phyloP scores from a whole-genome alignment of 139 green algal species.

The Bryopsis sp. region DNA sequence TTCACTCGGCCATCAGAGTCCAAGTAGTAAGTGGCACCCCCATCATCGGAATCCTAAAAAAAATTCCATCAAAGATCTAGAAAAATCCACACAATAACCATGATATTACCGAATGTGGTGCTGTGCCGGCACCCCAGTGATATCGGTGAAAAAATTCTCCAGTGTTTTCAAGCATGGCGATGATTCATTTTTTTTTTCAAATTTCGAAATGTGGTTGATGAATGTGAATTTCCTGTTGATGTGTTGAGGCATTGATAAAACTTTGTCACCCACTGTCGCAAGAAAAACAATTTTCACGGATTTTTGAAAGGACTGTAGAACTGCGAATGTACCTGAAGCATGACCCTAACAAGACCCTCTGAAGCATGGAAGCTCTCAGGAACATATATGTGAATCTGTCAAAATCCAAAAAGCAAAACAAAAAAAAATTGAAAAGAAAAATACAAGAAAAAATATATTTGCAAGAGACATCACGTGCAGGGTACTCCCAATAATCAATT shows the following conservation, averaged over 20 bases:
- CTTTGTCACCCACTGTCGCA: not conserved
- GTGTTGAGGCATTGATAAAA: not conserved
- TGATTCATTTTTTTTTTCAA: too few relatives aligned
- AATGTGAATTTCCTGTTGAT: not conserved
- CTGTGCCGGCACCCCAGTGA: too few relatives aligned
- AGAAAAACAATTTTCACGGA: not conserved
- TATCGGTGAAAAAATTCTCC: too few relatives aligned
- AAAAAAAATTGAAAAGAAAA: too few relatives aligned
- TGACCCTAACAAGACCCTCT: not conserved
- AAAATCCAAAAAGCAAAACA: not conserved
- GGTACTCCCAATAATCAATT: too few relatives aligned
- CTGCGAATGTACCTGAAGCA: not conserved
- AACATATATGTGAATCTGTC: conserved; percentile 6
- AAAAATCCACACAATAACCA: not conserved
- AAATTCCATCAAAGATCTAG: too few relatives aligned
- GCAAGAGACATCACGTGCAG: too few relatives aligned
- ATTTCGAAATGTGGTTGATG: too few relatives aligned
- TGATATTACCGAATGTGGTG: not conserved
- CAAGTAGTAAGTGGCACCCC: not conserved
- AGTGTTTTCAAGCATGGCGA: too few relatives aligned
- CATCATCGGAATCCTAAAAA: not conserved
- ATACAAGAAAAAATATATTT: too few relatives aligned
- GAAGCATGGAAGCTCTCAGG: not conserved
- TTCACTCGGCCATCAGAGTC: conserved; percentile 2
- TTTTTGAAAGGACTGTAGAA: not conserved